A percentile compares a stretch with the other conserved stretches of the same genome.
These are phyloP conservation scores for Yarrowia keelungensis DNA, from an alignment of 805 yeast species.

Conservation along the genomic window DNA sequence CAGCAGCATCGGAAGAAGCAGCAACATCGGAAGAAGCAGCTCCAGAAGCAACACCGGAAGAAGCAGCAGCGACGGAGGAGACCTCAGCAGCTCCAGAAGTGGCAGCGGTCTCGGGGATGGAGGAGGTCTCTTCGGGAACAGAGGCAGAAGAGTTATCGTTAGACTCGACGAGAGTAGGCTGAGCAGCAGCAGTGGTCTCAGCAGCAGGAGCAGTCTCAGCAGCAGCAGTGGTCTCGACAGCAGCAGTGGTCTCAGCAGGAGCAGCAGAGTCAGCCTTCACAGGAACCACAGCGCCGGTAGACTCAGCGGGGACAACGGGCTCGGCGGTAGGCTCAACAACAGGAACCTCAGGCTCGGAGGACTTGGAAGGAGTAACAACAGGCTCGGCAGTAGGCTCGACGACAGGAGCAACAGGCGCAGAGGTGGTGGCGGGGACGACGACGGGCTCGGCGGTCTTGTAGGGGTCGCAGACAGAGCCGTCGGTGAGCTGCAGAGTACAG, in stretches of 20 bases:
- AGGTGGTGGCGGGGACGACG: too few relatives aligned
- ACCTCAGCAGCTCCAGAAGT: not conserved
- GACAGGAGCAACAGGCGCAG: not conserved
- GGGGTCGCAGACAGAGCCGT: constrained; percentile 5
- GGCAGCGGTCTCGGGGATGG: not conserved
- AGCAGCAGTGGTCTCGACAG: not conserved
- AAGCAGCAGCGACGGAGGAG: not conserved
- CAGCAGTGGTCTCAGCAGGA: not conserved
- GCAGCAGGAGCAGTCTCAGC: not conserved
- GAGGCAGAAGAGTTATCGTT: too few relatives aligned
- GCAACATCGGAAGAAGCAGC: not conserved
- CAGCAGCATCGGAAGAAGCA: not conserved
- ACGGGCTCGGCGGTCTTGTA: not conserved
- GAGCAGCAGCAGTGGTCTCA: not conserved
- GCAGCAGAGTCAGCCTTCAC: not conserved
- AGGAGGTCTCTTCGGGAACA: not conserved
- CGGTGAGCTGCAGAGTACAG: not conserved
- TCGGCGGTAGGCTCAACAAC: too few relatives aligned
- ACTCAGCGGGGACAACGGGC: too few relatives aligned
- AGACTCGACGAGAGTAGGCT: too few relatives aligned
- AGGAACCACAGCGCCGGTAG: not conserved
- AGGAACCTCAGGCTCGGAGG: too few relatives aligned
- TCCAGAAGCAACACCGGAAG: not conserved
- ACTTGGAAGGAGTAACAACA: too few relatives aligned
- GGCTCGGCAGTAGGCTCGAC: not conserved